Conservation (phyloP, 2,329 filamentous ascomycete species). For the Coniella vitis region DNA sequence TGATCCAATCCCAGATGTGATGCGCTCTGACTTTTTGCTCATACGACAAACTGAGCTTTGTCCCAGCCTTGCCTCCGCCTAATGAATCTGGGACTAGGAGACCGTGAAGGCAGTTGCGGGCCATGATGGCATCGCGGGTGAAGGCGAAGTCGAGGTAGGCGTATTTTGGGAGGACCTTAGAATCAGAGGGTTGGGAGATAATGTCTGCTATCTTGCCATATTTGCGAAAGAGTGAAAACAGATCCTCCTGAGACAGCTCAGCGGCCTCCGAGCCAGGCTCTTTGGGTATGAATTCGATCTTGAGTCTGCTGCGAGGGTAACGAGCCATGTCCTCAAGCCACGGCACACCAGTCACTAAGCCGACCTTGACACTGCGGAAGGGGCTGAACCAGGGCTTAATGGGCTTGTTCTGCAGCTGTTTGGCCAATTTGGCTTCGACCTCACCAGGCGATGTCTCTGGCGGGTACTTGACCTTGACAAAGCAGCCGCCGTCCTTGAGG, state of each 20-base stretch:
- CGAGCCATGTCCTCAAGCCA: conserved; percentile 80
- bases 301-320: conserved; percentile 68
- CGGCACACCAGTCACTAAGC: conserved; percentile 73
- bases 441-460: conserved; percentile 22
- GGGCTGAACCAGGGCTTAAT: conserved; percentile 90
- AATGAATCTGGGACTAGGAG: conserved; percentile 61
- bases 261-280: conserved; percentile 63
- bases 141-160: conserved; percentile 72
- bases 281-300: conserved; percentile 76
- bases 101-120: conserved; percentile 87
- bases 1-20: conserved; percentile 81
- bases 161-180: conserved; percentile 74
- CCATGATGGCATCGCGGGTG: conserved; percentile 74
- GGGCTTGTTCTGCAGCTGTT: conserved; percentile 60
- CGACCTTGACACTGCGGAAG: conserved; percentile 62
- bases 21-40: conserved; percentile 70
- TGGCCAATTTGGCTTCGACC: conserved; percentile 38
- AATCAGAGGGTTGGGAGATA: conserved; percentile 72
- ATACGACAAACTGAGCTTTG: conserved; percentile 74
- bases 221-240: conserved; percentile 80
- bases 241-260: conserved; percentile 76
- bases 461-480: conserved; percentile 70
- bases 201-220: conserved; percentile 93
- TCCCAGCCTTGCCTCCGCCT: conserved; percentile 70
- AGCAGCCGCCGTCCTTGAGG: conserved; percentile 86